Percentiles rank a stretch among this genome's conserved stretches.
phyloP scores from a whole-genome alignment of 371 early-diverging fungal genomes.

The Synchytrium microbalum region DNA sequence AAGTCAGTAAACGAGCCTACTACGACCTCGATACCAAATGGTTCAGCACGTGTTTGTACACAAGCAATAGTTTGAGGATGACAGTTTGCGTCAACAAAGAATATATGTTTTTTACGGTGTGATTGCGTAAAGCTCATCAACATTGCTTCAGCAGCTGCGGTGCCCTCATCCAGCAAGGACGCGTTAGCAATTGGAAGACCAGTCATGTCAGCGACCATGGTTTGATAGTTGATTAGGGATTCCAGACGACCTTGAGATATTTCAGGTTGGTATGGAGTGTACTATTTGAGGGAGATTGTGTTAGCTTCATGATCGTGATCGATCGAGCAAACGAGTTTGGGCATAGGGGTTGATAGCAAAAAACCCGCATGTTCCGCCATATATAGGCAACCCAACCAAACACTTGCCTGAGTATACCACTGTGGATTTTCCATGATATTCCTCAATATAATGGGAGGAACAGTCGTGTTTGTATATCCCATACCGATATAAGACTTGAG shows the following conservation, averaged over 20 bases:
- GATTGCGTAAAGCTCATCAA: slow-evolving; percentile 73
- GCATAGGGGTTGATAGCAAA: no score
- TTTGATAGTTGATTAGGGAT: slow-evolving; percentile 92
- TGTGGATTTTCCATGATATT: slow-evolving; percentile 95
- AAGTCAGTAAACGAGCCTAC: slow-evolving; percentile 69
- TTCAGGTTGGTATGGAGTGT: slow-evolving; percentile 97
- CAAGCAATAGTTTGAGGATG: slow-evolving; percentile 93
- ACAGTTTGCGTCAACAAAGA: slow-evolving; percentile 85
- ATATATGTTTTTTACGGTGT: slow-evolving; percentile 67
- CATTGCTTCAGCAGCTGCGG: slow-evolving; percentile 97
- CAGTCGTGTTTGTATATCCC: slow-evolving; percentile 85
- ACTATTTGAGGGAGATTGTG: slow-evolving; percentile 41
- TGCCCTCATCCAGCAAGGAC: slow-evolving; percentile 93
- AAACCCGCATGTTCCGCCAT: no score
- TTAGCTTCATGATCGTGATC: slow-evolving; percentile 3
- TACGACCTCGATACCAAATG: slow-evolving; percentile 82
- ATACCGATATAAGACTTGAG: slow-evolving; percentile 87
- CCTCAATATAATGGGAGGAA: slow-evolving; percentile 89
- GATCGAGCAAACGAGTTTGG: no score
- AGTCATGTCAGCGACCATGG: slow-evolving; percentile 88
- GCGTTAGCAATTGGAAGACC: slow-evolving; percentile 93
- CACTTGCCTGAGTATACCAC: slow-evolving; percentile 86
- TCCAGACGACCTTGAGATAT: slow-evolving; percentile 97
- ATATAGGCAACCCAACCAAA: background rate
- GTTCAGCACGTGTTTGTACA: slow-evolving; percentile 85